Conservation (phyloP, 129 eudicot species). For the Centaurea solstitialis region DNA sequence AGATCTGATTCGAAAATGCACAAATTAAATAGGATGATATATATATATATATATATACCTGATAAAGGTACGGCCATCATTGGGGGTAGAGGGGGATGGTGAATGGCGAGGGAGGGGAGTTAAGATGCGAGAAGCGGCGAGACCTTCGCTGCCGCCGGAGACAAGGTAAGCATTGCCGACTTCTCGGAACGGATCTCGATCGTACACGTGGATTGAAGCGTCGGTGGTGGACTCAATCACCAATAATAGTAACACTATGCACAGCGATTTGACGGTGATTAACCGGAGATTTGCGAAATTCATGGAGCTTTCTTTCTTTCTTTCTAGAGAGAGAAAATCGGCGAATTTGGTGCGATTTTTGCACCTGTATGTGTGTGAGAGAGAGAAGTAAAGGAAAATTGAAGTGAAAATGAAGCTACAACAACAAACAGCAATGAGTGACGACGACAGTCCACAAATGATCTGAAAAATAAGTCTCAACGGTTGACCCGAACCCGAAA, state of each 20-base stretch:
- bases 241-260: constrained; percentile 15
- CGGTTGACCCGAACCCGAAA: too few relatives aligned
- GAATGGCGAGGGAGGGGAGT: constrained; percentile 34
- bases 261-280: constrained; percentile 14
- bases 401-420: constrained; percentile 34
- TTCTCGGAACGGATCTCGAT: constrained; percentile 79
- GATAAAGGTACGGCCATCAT: constrained; percentile 75
- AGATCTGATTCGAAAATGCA: constrained; percentile 39
- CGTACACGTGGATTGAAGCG: constrained; percentile 87
- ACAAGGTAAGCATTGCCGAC: constrained; percentile 92
- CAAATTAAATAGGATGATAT: background rate
- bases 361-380: background rate
- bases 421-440: constrained; percentile 19
- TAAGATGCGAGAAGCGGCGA: constrained; percentile 51
- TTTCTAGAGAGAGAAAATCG: constrained; percentile 38
- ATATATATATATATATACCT: too few relatives aligned
- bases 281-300: constrained; percentile 32
- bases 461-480: constrained; percentile 13
- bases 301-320: constrained; percentile 41
- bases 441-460: constrained; percentile 3
- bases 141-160: constrained; percentile 98
- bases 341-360: constrained; percentile 43
- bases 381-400: background rate
- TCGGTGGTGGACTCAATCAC: constrained; percentile 50
- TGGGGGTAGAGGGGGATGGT: constrained; percentile 20